Percentiles rank a stretch among this genome's conserved stretches.
Evolutionary conservation across 495 filamentous ascomycete genomes (phyloP).

Genomic region (Haplographium delicatum): DNA sequence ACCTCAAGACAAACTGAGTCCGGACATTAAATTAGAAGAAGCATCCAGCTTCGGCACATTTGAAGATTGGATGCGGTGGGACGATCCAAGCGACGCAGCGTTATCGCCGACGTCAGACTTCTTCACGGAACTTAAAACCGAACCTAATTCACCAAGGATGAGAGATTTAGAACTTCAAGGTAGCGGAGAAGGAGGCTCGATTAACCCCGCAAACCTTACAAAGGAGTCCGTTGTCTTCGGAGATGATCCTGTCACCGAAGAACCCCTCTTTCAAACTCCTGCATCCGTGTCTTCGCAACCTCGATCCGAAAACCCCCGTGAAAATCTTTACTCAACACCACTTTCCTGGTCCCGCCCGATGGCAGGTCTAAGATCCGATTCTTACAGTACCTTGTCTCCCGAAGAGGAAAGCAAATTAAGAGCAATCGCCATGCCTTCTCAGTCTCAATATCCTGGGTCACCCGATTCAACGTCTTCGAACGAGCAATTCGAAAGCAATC

Average conservation of each 20-base stretch:
- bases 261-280: slow-evolving; percentile 21
- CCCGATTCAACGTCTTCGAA: slow-evolving; percentile 14
- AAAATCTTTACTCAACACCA: slow-evolving; percentile 20
- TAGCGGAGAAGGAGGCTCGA: neutral
- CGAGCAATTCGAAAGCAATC: neutral
- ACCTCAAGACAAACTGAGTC: slow-evolving; percentile 1
- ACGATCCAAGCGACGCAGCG: slow-evolving; percentile 16
- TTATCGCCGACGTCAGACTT: slow-evolving; percentile 16
- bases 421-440: slow-evolving; percentile 20
- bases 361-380: neutral
- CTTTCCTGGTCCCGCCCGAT: slow-evolving; percentile 16
- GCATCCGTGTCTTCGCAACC: neutral
- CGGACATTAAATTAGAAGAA: slow-evolving; percentile 15
- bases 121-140: slow-evolving; percentile 21
- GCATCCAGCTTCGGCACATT: slow-evolving; percentile 19
- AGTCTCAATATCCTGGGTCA: slow-evolving; percentile 6
- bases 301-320: slow-evolving; percentile 8
- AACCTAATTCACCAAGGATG: slow-evolving; percentile 14
- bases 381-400: slow-evolving; percentile 8
- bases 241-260: slow-evolving; percentile 9
- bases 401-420: slow-evolving; percentile 18
- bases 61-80: slow-evolving; percentile 26
- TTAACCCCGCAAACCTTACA: neutral
- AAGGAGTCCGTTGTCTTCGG: slow-evolving; percentile 19
- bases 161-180: slow-evolving; percentile 14